Conservation (phyloP, 139 green algal species). For the Trebouxia sp. region DNA sequence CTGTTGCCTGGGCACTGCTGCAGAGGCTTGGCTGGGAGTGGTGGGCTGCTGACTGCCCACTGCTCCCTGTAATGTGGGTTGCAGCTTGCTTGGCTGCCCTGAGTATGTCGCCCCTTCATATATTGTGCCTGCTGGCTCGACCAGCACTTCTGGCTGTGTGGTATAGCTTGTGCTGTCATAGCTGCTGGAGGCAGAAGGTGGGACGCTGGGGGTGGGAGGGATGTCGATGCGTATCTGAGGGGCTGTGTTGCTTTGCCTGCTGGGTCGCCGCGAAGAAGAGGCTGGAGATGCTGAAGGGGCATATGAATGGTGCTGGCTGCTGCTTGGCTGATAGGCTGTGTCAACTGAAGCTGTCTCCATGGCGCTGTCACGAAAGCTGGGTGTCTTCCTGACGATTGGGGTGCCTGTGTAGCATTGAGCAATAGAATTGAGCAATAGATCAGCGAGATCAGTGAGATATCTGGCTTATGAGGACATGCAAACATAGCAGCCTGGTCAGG, state of each 20-base stretch:
- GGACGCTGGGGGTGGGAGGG: not conserved
- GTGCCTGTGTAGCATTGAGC: too few species aligned
- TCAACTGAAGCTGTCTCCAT: slow-evolving; percentile 28
- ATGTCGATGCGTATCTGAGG: slow-evolving; percentile 27
- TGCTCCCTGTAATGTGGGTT: not conserved
- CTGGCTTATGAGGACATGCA: too few species aligned
- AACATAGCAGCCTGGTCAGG: too few species aligned
- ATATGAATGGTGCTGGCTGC: slow-evolving; percentile 6
- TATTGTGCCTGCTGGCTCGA: not conserved
- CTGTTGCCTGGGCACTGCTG: slow-evolving; percentile 7
- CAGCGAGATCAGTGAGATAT: too few species aligned
- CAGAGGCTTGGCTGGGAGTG: slow-evolving; percentile 1
- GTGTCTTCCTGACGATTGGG: slow-evolving; percentile 5
- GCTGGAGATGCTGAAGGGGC: not conserved
- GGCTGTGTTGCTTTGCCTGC: not conserved
- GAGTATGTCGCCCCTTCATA: not conserved
- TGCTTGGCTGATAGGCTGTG: slow-evolving; percentile 18
- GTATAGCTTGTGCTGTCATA: not conserved
- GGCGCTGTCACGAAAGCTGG: slow-evolving; percentile 22
- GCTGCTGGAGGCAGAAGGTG: not conserved
- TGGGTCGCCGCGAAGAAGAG: not conserved
- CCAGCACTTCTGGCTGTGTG: not conserved
- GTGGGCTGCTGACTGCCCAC: slow-evolving; percentile 12
- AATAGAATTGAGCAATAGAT: too few species aligned
- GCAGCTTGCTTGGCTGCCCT: not conserved